Conservation (phyloP, 208 protist species). For the Leishmania lainsoni region DNA sequence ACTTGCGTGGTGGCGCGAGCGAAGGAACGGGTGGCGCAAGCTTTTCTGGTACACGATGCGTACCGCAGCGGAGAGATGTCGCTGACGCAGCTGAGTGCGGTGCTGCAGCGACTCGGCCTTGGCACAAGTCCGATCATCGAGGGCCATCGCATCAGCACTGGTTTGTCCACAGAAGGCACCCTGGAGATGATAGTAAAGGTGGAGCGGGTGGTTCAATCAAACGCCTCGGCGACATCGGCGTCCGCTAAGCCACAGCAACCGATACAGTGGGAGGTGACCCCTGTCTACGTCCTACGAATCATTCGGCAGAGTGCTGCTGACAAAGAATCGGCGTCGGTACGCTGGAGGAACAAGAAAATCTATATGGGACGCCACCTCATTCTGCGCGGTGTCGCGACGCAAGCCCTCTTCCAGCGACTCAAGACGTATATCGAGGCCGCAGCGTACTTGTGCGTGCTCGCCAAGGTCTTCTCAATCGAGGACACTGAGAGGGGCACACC, state of each 20-base stretch:
- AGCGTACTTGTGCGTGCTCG: conserved; percentile 59
- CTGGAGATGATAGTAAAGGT: conserved; percentile 32
- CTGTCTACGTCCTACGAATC: conserved; percentile 41
- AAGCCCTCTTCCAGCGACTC: conserved; percentile 44
- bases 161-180: background rate
- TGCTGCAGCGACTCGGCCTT: conserved; percentile 63
- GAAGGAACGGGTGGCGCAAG: conserved; percentile 46
- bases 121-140: conserved; percentile 46
- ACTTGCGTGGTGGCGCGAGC: conserved; percentile 40
- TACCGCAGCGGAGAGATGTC: conserved; percentile 67
- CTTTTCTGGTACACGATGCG: conserved; percentile 62
- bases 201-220: conserved; percentile 14
- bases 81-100: conserved; percentile 36
- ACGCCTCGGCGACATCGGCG: background rate
- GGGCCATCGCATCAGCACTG: conserved; percentile 37
- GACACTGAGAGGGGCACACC: conserved; percentile 17
- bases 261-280: conserved; percentile 30
- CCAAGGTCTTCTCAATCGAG: conserved; percentile 39
- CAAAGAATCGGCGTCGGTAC: conserved; percentile 36
- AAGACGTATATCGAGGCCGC: conserved; percentile 67
- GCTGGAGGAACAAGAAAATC: conserved; percentile 28
- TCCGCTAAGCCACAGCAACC: background rate
- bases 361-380: conserved; percentile 48
- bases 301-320: conserved; percentile 28
- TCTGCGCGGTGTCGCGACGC: conserved; percentile 29